These are phyloP conservation scores for Elongisporangium prolatum DNA, from an alignment of 352 stramenopile genomes.

Conservation along the genomic window DNA sequence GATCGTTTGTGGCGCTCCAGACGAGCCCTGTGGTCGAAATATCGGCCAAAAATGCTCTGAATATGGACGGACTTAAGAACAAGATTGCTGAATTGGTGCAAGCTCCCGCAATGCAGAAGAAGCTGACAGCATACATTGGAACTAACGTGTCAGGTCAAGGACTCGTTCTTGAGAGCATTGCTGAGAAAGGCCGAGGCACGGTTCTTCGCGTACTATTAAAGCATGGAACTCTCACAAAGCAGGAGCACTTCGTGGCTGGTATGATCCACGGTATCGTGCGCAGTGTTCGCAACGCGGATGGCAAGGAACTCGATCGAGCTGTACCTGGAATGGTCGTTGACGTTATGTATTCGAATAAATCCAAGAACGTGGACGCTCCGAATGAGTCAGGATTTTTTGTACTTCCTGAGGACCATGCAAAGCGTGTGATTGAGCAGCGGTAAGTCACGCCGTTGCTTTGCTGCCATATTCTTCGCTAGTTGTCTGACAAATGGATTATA, in stretches of 20 bases:
- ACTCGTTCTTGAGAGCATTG: constrained; percentile 72
- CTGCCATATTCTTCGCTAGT: too few relatives aligned
- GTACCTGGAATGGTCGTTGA: constrained; percentile 71
- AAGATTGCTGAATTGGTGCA: constrained; percentile 34
- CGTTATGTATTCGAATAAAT: constrained; percentile 79
- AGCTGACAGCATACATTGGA: constrained; percentile 35
- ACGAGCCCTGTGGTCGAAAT: constrained; percentile 67
- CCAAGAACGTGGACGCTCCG: constrained; percentile 75
- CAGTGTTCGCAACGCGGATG: constrained; percentile 51
- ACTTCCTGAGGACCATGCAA: constrained; percentile 46
- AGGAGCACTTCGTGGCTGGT: constrained; percentile 79
- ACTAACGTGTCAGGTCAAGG: constrained; percentile 37
- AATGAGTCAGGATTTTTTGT: constrained; percentile 82
- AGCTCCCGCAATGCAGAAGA: constrained; percentile 19
- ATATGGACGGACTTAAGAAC: constrained; percentile 47
- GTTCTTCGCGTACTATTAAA: constrained; percentile 74
- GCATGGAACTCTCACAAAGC: constrained; percentile 47
- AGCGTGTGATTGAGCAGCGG: constrained; percentile 73
- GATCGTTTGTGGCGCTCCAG: constrained; percentile 80
- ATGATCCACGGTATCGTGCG: constrained; percentile 83
- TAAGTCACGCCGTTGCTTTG: constrained; percentile 9
- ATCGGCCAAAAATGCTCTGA: constrained; percentile 56
- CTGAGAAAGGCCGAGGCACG: constrained; percentile 54
- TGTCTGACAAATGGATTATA: not conserved
- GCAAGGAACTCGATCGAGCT: constrained; percentile 40